phyloP scores from a whole-genome alignment of 2,329 filamentous ascomycete species.

The Fusarium dlaminii region DNA sequence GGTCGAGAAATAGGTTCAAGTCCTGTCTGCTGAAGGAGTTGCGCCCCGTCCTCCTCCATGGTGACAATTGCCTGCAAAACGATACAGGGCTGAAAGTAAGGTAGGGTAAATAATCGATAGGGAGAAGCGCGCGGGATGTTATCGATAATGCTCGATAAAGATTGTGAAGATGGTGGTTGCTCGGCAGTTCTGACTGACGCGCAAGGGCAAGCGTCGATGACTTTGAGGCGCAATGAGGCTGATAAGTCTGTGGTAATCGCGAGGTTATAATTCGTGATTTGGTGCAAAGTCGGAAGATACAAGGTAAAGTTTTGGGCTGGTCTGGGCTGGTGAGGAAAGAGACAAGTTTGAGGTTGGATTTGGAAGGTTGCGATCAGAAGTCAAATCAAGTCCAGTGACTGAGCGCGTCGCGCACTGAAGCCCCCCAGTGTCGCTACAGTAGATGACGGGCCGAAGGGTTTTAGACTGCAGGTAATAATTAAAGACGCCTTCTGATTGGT shows the following conservation, averaged over 20 bases:
- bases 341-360: not conserved
- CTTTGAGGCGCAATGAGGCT: not conserved
- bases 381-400: constrained; percentile 15
- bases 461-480: constrained; percentile 26
- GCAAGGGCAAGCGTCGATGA: not conserved
- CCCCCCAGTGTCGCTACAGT: not conserved
- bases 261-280: not conserved
- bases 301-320: not conserved
- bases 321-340: constrained; percentile 7
- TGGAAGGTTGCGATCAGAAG: constrained; percentile 21
- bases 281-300: not conserved
- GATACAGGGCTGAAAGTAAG: not conserved
- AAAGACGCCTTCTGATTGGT: constrained; percentile 18
- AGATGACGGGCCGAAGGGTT: constrained; percentile 20
- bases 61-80: not conserved
- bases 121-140: constrained; percentile 3
- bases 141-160: constrained; percentile 6
- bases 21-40: constrained; percentile 50
- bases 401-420: constrained; percentile 28
- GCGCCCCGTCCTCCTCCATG: constrained; percentile 59
- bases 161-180: not conserved
- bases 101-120: not conserved
- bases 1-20: constrained; percentile 61
- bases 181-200: constrained; percentile 11
- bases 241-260: not conserved